Percentiles rank a stretch among this genome's conserved stretches.
Conservation (phyloP, 2,329 filamentous ascomycete species). For the Hirsutella minnesotensis region DNA sequence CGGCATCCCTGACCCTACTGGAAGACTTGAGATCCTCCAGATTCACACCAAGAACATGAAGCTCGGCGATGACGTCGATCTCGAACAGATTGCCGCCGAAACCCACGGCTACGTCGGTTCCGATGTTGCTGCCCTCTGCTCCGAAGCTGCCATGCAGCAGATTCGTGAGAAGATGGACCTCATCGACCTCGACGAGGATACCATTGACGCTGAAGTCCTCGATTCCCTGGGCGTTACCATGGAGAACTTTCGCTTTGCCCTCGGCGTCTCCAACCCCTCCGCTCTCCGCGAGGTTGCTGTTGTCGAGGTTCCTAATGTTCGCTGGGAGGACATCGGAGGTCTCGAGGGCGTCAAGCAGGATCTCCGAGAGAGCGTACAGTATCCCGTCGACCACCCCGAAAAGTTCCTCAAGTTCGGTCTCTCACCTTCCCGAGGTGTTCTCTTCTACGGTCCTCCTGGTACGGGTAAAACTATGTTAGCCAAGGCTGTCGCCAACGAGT, state of each 20-base stretch:
- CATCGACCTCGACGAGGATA: conserved; percentile 97
- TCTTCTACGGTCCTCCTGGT: conserved; percentile 98
- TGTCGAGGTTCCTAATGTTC: conserved; percentile 97
- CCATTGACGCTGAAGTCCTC: conserved; percentile 94
- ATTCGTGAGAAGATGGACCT: conserved; percentile 99
- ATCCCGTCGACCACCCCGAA: conserved; percentile 97
- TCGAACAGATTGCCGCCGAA: conserved; percentile 92
- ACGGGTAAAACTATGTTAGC: conserved; percentile 99
- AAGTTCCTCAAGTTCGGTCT: conserved; percentile 99
- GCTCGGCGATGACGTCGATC: conserved; percentile 88
- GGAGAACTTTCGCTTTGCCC: conserved; percentile 99
- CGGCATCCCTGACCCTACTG: conserved; percentile 93
- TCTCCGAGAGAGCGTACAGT: conserved; percentile 97
- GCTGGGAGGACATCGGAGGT: conserved; percentile 99
- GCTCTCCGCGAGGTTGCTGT: conserved; percentile 97
- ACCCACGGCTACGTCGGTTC: conserved; percentile 99
- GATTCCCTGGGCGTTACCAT: conserved; percentile 98
- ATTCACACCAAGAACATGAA: conserved; percentile 99
- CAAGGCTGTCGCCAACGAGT: conserved; percentile 99
- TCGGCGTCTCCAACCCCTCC: conserved; percentile 96
- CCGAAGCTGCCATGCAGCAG: conserved; percentile 98
- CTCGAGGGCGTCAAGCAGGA: conserved; percentile 98
- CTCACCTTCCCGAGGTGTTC: conserved; percentile 91
- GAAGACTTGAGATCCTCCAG: conserved; percentile 95
- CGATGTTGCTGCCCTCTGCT: conserved; percentile 95